Conservation (phyloP, 371 early-diverging fungal genomes). For the Saksenaea oblongispora region DNA sequence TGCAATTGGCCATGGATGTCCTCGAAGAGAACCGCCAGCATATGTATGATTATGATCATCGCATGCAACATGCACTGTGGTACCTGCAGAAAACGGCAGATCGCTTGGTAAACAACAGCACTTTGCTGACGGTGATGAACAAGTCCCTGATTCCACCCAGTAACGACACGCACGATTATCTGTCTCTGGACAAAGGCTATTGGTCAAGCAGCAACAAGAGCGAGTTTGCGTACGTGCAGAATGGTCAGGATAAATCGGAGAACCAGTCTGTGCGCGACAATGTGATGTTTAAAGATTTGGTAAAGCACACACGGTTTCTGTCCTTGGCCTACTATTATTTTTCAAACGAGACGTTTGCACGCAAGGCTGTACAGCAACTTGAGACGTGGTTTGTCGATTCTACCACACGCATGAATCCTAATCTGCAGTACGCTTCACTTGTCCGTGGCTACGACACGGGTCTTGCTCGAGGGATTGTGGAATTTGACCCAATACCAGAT, state of each 20-base stretch:
- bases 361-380: conserved; percentile 36
- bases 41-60: conserved; percentile 22
- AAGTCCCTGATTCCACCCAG: conserved; percentile 47
- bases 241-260: conserved; percentile 57
- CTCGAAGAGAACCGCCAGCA: conserved; percentile 21
- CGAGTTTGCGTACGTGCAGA: conserved; percentile 48
- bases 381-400: conserved; percentile 55
- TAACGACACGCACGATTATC: conserved; percentile 54
- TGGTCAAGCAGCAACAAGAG: conserved; percentile 49
- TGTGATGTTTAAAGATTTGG: conserved; percentile 34
- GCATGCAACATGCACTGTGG: conserved; percentile 29
- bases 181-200: conserved; percentile 54
- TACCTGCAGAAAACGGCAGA: conserved; percentile 22
- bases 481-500: conserved; percentile 44
- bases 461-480: conserved; percentile 46
- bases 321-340: conserved; percentile 57
- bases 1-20: background rate
- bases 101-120: conserved; percentile 26
- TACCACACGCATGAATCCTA: conserved; percentile 56
- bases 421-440: conserved; percentile 48
- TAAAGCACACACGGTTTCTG: conserved; percentile 44
- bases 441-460: conserved; percentile 46
- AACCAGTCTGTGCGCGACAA: conserved; percentile 45
- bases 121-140: conserved; percentile 49
- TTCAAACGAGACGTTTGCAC: conserved; percentile 46